phyloP scores from a whole-genome alignment of 1,284 basidiomycete genomes.

The Leccinum huronense region DNA sequence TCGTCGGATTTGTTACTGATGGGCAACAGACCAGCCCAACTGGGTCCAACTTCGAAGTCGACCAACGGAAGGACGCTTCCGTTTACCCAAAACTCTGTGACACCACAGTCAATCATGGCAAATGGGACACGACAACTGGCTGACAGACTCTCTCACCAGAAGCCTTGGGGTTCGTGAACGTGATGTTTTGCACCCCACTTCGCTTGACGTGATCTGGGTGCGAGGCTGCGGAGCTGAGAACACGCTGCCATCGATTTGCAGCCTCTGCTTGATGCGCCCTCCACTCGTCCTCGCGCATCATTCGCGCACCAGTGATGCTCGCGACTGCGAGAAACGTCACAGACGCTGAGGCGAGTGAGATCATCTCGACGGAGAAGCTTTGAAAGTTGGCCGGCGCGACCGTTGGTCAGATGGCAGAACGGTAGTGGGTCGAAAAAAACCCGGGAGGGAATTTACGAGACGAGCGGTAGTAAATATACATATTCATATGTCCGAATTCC shows the following conservation, averaged over 20 bases:
- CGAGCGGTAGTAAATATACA: not conserved
- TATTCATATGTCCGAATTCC: not conserved
- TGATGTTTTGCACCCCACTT: slow-evolving; percentile 56
- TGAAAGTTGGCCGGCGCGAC: not conserved
- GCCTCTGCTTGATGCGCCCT: slow-evolving; percentile 31
- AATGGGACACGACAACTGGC: not conserved
- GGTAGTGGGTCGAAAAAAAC: not conserved
- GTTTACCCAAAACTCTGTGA: slow-evolving; percentile 68
- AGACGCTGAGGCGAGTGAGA: not conserved
- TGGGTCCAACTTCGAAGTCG: slow-evolving; percentile 63
- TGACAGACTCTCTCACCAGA: slow-evolving; percentile 52
- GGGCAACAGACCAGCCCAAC: slow-evolving; percentile 61
- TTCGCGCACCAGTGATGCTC: not conserved
- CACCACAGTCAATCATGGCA: not conserved
- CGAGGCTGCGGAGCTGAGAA: slow-evolving; percentile 16
- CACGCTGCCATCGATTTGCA: slow-evolving; percentile 39
- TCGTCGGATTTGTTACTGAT: slow-evolving; percentile 61
- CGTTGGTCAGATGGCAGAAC: not conserved
- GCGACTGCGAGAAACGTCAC: not conserved
- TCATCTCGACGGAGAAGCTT: not conserved
- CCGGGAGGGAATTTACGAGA: not conserved
- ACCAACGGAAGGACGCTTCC: slow-evolving; percentile 69
- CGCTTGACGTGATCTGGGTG: slow-evolving; percentile 7
- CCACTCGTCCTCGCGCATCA: slow-evolving; percentile 4
- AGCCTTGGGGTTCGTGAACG: slow-evolving; percentile 66